Percentiles rank a stretch among this genome's conserved stretches.
These are phyloP conservation scores for Strobilomyces confusus DNA, from an alignment of 768 basidiomycete species.

Conservation along the genomic window DNA sequence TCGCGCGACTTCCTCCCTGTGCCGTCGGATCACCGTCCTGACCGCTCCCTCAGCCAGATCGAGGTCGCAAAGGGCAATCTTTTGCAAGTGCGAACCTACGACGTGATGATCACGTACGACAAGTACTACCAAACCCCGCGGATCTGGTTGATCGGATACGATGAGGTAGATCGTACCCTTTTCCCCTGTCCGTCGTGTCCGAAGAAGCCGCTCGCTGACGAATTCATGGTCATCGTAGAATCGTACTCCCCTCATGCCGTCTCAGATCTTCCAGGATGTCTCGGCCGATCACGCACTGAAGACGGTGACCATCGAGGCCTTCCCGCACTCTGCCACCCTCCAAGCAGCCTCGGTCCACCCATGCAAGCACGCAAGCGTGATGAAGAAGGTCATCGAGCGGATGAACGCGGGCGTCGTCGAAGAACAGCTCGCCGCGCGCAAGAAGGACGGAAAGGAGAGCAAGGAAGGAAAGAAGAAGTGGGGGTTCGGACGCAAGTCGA, in stretches of 20 bases:
- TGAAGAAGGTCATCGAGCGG: constrained; percentile 99
- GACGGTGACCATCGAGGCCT: constrained; percentile 97
- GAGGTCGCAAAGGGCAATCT: constrained; percentile 77
- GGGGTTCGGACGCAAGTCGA: constrained; percentile 70
- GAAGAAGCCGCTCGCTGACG: constrained; percentile 1
- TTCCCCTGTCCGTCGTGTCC: background rate
- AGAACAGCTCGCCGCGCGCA: constrained; percentile 71
- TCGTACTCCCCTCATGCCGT: constrained; percentile 78
- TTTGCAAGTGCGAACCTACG: constrained; percentile 95
- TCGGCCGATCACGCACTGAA: constrained; percentile 97
- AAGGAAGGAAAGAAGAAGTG: constrained; percentile 79
- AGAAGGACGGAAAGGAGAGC: constrained; percentile 40
- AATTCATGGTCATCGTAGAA: constrained; percentile 47
- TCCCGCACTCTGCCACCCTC: constrained; percentile 87
- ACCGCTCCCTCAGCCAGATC: constrained; percentile 41
- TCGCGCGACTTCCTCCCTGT: background rate
- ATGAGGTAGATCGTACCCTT: constrained; percentile 63
- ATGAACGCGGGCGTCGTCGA: constrained; percentile 90
- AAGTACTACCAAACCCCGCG: constrained; percentile 99
- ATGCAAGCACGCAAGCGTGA: constrained; percentile 97
- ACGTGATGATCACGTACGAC: constrained; percentile 99
- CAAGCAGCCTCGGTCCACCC: constrained; percentile 95
- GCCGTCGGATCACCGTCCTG: background rate
- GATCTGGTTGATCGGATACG: constrained; percentile 96
- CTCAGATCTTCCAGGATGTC: constrained; percentile 95